A percentile compares a stretch with the other conserved stretches of the same genome.
Evolutionary conservation across 164 flowering plant species (phyloP).

Genomic region (Chimonanthus salicifolius): DNA sequence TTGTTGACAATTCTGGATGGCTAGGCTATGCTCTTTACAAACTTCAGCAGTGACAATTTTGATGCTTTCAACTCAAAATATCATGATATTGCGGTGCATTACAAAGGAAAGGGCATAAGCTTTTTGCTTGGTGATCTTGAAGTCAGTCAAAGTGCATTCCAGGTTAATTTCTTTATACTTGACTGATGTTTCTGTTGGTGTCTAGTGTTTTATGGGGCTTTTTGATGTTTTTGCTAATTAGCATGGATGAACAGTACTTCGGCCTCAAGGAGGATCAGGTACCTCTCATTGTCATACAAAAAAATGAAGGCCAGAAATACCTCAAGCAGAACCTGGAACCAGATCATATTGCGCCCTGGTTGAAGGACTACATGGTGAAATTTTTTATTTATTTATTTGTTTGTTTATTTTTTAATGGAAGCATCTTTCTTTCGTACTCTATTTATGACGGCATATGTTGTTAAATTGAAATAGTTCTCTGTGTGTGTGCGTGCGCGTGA

Average conservation of each 20-base stretch:
- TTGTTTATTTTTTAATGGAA: neutral
- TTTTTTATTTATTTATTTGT: neutral
- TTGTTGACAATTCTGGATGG: neutral
- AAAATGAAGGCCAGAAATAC: constrained; percentile 52
- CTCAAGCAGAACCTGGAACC: constrained; percentile 58
- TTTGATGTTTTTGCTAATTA: neutral
- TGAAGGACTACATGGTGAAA: constrained; percentile 70
- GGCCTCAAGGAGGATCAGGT: constrained; percentile 67
- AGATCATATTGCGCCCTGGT: constrained; percentile 72
- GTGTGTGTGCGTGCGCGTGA: too few relatives aligned
- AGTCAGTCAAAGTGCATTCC: constrained; percentile 64
- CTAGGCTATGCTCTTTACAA: constrained; percentile 74
- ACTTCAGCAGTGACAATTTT: constrained; percentile 44
- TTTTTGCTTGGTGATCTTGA: constrained; percentile 83
- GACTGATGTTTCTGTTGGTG: neutral
- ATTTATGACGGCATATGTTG: neutral
- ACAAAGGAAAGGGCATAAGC: constrained; percentile 50
- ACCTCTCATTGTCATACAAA: constrained; percentile 70
- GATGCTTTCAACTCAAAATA: constrained; percentile 53
- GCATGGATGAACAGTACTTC: constrained; percentile 56
- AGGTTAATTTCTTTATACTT: constrained; percentile 35
- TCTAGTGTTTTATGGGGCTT: neutral
- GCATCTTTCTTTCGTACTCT: neutral
- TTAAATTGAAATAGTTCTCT: too few relatives aligned
- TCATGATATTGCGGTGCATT: constrained; percentile 50